Evolutionary conservation across 208 protist species (phyloP).

Genomic region (Trypanosomatidae sp.): DNA sequence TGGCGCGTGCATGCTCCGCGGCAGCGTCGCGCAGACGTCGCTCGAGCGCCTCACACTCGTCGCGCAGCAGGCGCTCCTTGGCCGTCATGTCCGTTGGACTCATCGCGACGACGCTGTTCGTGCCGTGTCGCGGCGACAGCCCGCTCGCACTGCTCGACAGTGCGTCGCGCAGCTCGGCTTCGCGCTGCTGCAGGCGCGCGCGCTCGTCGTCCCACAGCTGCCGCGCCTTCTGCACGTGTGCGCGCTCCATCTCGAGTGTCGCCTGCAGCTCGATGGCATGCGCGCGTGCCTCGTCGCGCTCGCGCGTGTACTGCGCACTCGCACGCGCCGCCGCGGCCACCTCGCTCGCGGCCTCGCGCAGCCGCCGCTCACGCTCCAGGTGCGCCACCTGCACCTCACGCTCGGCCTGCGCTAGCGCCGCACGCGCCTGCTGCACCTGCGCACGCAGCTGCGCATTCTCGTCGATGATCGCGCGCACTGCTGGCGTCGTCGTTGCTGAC

Average conservation of each 20-base stretch:
- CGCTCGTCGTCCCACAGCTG: conserved; percentile 48
- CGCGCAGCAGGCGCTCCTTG: no score
- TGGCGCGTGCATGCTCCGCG: no score
- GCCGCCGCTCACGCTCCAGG: conserved; percentile 2
- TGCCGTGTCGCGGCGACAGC: no score
- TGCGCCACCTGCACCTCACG: conserved; percentile 12
- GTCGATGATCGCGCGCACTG: no score
- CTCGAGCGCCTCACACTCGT: no score
- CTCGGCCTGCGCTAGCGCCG: conserved; percentile 53
- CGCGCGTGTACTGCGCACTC: conserved; percentile 12
- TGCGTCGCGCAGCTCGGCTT: conserved; percentile 28
- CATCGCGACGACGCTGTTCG: no score
- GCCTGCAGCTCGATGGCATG: conserved; percentile 22
- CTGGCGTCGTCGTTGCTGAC: no score
- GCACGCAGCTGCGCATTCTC: no score
- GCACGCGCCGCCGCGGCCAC: no score
- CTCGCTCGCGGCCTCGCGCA: conserved; percentile 2
- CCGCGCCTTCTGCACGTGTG: conserved; percentile 13
- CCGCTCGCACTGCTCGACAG: no score
- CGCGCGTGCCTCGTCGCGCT: conserved; percentile 18
- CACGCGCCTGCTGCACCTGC: conserved; percentile 15
- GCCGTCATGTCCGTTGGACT: no score
- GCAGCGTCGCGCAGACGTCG: no score
- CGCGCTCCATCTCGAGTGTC: conserved; percentile 15
- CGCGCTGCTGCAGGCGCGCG: conserved; percentile 26